These are phyloP conservation scores for Diaporthe australafricana DNA, from an alignment of 2,329 filamentous ascomycete genomes.

Conservation along the genomic window DNA sequence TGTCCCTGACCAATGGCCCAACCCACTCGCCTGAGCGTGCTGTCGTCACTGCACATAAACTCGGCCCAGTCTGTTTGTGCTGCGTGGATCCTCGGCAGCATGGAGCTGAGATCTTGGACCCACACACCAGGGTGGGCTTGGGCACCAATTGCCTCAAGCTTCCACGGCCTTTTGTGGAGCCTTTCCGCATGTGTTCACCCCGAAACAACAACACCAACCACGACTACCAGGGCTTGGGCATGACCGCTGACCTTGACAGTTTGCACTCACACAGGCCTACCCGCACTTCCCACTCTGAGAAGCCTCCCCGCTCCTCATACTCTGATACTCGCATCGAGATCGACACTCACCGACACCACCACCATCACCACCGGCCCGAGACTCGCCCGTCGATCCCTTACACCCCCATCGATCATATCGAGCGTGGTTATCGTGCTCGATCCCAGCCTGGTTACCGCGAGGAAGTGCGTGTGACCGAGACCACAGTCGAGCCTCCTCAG, in stretches of 20 bases:
- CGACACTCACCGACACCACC: conserved; percentile 57
- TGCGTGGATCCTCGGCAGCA: conserved; percentile 22
- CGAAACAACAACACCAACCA: conserved; percentile 34
- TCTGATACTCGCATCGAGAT: conserved; percentile 75
- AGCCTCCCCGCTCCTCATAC: conserved; percentile 57
- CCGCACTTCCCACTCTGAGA: conserved; percentile 42
- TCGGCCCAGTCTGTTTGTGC: conserved; percentile 16
- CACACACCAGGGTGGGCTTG: conserved; percentile 17
- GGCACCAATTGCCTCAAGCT: conserved; percentile 30
- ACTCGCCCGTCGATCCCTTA: conserved; percentile 44
- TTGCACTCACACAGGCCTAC: conserved; percentile 10
- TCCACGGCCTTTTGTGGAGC: conserved; percentile 21
- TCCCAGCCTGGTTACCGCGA: conserved; percentile 63
- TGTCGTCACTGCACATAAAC: conserved; percentile 29
- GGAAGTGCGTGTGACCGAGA: conserved; percentile 49
- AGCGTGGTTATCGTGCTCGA: conserved; percentile 74
- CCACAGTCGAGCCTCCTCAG: conserved; percentile 54
- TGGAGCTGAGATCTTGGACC: conserved; percentile 28
- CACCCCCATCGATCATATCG: conserved; percentile 70
- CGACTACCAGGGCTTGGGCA: neutral
- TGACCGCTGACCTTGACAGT: conserved; percentile 26
- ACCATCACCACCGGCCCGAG: conserved; percentile 41
- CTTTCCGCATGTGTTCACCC: conserved; percentile 34
- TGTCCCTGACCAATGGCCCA: neutral
- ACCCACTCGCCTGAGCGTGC: conserved; percentile 14